Percentiles rank a stretch among this genome's conserved stretches.
phyloP scores from a whole-genome alignment of 805 yeast genomes.

The Cephaloascus albidus region DNA sequence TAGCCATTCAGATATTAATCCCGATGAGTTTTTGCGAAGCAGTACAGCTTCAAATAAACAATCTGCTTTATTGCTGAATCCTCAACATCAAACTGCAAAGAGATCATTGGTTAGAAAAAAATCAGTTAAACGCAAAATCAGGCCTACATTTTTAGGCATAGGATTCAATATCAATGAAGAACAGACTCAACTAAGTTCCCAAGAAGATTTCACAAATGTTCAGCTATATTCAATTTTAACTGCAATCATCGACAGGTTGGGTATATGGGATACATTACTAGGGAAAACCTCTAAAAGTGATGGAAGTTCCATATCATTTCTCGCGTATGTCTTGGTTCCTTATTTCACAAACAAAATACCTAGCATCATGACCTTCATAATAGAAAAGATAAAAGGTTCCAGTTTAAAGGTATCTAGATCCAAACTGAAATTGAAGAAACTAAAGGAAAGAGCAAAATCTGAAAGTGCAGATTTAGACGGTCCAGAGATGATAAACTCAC shows the following conservation, averaged over 20 bases:
- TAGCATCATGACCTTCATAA: conserved; percentile 29
- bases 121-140: conserved; percentile 14
- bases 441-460: no score
- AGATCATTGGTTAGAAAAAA: conserved; percentile 13
- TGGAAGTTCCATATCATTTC: conserved; percentile 33
- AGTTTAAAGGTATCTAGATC: conserved; percentile 16
- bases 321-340: conserved; percentile 44
- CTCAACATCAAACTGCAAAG: conserved; percentile 9
- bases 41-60: conserved; percentile 12
- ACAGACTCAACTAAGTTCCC: conserved; percentile 13
- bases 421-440: conserved; percentile 3
- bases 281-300: conserved; percentile 23
- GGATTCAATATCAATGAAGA: conserved; percentile 12
- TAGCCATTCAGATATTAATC: conserved; percentile 21
- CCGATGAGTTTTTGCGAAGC: conserved; percentile 18
- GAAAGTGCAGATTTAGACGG: neutral
- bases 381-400: conserved; percentile 40
- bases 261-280: conserved; percentile 41
- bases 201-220: conserved; percentile 6
- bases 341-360: conserved; percentile 43
- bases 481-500: neutral
- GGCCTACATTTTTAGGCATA: conserved; percentile 34
- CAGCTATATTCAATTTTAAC: conserved; percentile 21
- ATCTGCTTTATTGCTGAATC: conserved; percentile 15
- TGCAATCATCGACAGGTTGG: conserved; percentile 40